Evolutionary conservation across 2,329 filamentous ascomycete genomes (phyloP).

Genomic region (Curvularia lunata): DNA sequence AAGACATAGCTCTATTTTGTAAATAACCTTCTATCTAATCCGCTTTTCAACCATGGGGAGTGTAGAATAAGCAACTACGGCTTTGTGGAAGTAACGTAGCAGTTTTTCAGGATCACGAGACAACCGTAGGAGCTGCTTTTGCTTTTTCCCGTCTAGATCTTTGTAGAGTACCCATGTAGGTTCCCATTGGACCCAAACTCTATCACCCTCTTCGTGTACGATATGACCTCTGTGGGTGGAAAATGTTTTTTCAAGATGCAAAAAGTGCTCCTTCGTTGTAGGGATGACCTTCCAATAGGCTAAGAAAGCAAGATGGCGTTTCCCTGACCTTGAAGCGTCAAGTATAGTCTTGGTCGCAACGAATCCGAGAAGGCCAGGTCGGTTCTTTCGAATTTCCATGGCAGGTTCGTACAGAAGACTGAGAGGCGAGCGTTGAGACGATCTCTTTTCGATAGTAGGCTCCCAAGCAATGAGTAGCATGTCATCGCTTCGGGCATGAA

Average conservation of each 20-base stretch:
- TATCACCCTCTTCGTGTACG: slow-evolving; percentile 10
- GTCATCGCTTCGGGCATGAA: slow-evolving; percentile 12
- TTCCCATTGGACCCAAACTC: slow-evolving; percentile 22
- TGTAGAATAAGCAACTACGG: slow-evolving; percentile 16
- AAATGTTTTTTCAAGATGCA: slow-evolving; percentile 12
- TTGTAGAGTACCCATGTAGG: slow-evolving; percentile 21
- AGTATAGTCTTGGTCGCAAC: slow-evolving; percentile 11
- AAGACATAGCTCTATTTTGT: not conserved
- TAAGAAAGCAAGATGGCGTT: slow-evolving; percentile 16
- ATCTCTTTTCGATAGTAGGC: slow-evolving; percentile 15
- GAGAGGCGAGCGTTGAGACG: not conserved
- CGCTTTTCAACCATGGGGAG: slow-evolving; percentile 6
- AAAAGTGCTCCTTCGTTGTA: slow-evolving; percentile 17
- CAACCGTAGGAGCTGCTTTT: slow-evolving; percentile 4
- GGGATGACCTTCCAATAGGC: slow-evolving; percentile 17
- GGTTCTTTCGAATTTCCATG: slow-evolving; percentile 9
- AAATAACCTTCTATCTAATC: not conserved
- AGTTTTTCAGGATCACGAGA: slow-evolving; percentile 8
- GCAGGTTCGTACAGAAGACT: slow-evolving; percentile 2
- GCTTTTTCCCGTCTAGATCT: slow-evolving; percentile 13
- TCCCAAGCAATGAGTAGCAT: slow-evolving; percentile 17
- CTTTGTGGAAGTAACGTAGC: slow-evolving; percentile 15
- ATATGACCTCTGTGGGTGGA: slow-evolving; percentile 14
- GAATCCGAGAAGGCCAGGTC: slow-evolving; percentile 16
- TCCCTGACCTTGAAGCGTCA: not conserved